Base-by-base conservation (phyloP, 495 filamentous ascomycete species). In the Symbiotaphrina buchneri region DNA sequence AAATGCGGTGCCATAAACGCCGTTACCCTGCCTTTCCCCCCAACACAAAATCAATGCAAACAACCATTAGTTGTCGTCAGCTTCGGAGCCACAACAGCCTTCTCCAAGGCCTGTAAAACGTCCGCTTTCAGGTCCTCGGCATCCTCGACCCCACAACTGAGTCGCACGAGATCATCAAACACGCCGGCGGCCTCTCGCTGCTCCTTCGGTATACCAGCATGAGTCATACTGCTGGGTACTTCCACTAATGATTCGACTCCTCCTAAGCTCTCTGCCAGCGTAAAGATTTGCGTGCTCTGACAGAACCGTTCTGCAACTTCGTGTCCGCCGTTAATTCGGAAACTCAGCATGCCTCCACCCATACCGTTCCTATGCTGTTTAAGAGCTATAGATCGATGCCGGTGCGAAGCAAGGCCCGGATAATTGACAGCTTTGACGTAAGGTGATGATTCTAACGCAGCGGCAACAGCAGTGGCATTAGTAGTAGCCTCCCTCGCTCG, bases 331-430 rank as follows among this genome's bases (percentile, higher is more conserved):
- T 70, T 68, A 48, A 97, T 78, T 32, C 87, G 75, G 74, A 97
- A 97, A 33, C 73, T 81, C 24, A 97, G 65, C 90, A 97, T 95
- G 33, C 87, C 87, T 41, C 87, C 87, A 27, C 90, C 90, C 66
- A 95, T 72, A 30, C 81, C 90, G 40, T 87, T 62, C 38, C 90
- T 74, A 55, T 97, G 87, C 55, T 97, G 87, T 54, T 77, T 74
- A 39, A 74, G 35, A 8, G 84, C 80, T 43, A 99, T 80, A 24
- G 58, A 58, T 41, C 80, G 75, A 38, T 95, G 82, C 1, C 71
- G 71, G 53, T 95, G 83, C 6, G 81, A 82, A 36, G 69, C 58
- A 3, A 92, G 62, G 20, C 90, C 87, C 2, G 87, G 87, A 55
- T 99, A 99, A 54, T 95, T 93, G 48, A 99, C 87, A 5, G 67